These are phyloP conservation scores for Basipetospora chlamydospora DNA, from an alignment of 2,329 filamentous ascomycete species.

Conservation along the genomic window DNA sequence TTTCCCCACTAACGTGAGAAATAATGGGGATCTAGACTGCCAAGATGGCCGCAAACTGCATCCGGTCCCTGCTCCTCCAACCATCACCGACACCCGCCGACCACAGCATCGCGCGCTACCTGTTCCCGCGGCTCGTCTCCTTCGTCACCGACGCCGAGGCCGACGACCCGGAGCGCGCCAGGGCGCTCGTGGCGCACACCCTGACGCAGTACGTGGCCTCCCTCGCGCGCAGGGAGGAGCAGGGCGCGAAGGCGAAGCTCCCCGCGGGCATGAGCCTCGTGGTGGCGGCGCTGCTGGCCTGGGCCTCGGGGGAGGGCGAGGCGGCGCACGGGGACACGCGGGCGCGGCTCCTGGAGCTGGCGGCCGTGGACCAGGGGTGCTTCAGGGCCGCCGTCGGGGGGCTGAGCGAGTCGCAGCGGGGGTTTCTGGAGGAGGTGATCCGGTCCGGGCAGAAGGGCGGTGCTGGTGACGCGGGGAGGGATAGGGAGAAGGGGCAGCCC, in stretches of 20 bases:
- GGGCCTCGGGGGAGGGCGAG: slow-evolving; percentile 51
- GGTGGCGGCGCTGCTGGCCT: slow-evolving; percentile 59
- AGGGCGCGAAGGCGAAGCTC: slow-evolving; percentile 23
- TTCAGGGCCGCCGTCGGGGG: slow-evolving; percentile 63
- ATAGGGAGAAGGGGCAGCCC: slow-evolving; percentile 41
- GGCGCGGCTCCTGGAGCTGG: slow-evolving; percentile 63
- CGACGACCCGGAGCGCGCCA: slow-evolving; percentile 68
- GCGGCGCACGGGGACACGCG: slow-evolving; percentile 59
- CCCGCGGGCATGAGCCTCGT: slow-evolving; percentile 58
- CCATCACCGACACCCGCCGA: slow-evolving; percentile 48
- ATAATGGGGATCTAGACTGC: slow-evolving; percentile 41
- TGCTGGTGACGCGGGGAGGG: slow-evolving; percentile 22
- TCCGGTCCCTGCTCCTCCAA: slow-evolving; percentile 67
- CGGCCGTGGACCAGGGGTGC: slow-evolving; percentile 53
- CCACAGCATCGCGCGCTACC: slow-evolving; percentile 56
- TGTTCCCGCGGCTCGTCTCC: slow-evolving; percentile 59
- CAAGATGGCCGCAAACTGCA: slow-evolving; percentile 81
- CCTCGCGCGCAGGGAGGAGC: slow-evolving; percentile 15
- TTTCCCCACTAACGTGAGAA: too few relatives aligned
- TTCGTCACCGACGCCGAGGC: slow-evolving; percentile 58
- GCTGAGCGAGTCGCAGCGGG: slow-evolving; percentile 56
- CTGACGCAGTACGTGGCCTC: slow-evolving; percentile 56
- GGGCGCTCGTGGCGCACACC: slow-evolving; percentile 55
- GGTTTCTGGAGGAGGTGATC: slow-evolving; percentile 70
- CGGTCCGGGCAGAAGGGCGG: slow-evolving; percentile 38